phyloP scores from a whole-genome alignment of 805 yeast genomes.

The Kuraishia floccosa region DNA sequence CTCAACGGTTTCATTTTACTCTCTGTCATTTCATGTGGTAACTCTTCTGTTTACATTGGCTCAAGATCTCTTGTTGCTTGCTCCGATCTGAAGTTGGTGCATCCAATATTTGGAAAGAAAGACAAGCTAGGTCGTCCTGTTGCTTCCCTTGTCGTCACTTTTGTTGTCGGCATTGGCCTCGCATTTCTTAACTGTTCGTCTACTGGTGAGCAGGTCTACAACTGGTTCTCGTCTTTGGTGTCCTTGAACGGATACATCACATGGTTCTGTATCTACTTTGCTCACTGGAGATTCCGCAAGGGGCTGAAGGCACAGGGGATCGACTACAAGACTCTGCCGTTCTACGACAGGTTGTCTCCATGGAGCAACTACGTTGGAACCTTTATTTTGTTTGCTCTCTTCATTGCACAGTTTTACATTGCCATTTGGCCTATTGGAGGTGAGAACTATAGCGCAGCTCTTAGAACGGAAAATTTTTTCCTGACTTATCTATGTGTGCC shows the following conservation, averaged over 20 bases:
- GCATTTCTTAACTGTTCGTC: conserved; percentile 56
- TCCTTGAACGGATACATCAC: conserved; percentile 54
- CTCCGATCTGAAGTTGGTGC: conserved; percentile 46
- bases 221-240: conserved; percentile 53
- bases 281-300: conserved; percentile 46
- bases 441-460: conserved; percentile 29
- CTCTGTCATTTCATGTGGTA: conserved; percentile 43
- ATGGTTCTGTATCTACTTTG: conserved; percentile 46
- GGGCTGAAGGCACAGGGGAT: conserved; percentile 47
- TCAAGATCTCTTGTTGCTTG: conserved; percentile 49
- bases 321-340: conserved; percentile 19
- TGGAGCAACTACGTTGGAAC: conserved; percentile 27
- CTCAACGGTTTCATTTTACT: conserved; percentile 49
- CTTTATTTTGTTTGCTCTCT: conserved; percentile 32
- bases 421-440: conserved; percentile 47
- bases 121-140: conserved; percentile 53
- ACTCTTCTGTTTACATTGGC: conserved; percentile 40
- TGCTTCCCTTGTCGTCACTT: conserved; percentile 38
- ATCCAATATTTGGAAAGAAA: conserved; percentile 43
- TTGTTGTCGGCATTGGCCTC: conserved; percentile 40
- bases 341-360: conserved; percentile 42
- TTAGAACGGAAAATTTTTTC: conserved; percentile 46
- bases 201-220: conserved; percentile 42
- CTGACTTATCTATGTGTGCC: conserved; percentile 48
- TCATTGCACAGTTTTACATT: conserved; percentile 56